A percentile compares a stretch with the other conserved stretches of the same genome.
Conservation (phyloP, 371 early-diverging fungal species). For the Mucor ambiguus region DNA sequence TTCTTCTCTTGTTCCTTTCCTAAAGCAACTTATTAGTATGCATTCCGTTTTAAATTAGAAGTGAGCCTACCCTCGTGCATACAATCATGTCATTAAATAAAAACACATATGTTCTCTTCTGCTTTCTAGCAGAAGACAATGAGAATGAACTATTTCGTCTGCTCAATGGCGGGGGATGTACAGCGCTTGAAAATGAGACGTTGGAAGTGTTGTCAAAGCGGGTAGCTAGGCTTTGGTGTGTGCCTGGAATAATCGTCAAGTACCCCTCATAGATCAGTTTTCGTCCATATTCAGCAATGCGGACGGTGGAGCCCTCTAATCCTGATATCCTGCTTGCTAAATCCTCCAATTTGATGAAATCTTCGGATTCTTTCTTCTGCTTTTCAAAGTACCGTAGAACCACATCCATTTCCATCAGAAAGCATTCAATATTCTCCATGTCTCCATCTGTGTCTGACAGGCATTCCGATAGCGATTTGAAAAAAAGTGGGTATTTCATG, state of each 20-base stretch:
- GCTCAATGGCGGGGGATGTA: constrained; percentile 11
- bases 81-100: constrained; percentile 46
- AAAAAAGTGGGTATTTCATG: constrained; percentile 49
- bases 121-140: constrained; percentile 13
- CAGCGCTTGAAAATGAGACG: constrained; percentile 9
- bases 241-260: constrained; percentile 28
- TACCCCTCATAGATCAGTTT: constrained; percentile 40
- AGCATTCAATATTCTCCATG: constrained; percentile 9
- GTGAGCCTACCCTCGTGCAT: constrained; percentile 35
- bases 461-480: constrained; percentile 28
- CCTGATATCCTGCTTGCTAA: constrained; percentile 35
- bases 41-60: neutral
- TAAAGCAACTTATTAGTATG: neutral
- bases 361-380: constrained; percentile 35
- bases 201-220: neutral
- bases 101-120: constrained; percentile 37
- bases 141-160: constrained; percentile 31
- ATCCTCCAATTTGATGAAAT: constrained; percentile 34
- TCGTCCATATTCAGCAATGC: constrained; percentile 30
- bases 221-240: neutral
- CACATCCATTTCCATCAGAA: constrained; percentile 31
- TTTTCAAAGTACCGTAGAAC: constrained; percentile 34
- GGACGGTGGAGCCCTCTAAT: constrained; percentile 25
- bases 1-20: constrained; percentile 48
- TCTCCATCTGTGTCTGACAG: constrained; percentile 6